Conservation (phyloP, 345 rosid genomes). For the Lagerstroemia speciosa region DNA sequence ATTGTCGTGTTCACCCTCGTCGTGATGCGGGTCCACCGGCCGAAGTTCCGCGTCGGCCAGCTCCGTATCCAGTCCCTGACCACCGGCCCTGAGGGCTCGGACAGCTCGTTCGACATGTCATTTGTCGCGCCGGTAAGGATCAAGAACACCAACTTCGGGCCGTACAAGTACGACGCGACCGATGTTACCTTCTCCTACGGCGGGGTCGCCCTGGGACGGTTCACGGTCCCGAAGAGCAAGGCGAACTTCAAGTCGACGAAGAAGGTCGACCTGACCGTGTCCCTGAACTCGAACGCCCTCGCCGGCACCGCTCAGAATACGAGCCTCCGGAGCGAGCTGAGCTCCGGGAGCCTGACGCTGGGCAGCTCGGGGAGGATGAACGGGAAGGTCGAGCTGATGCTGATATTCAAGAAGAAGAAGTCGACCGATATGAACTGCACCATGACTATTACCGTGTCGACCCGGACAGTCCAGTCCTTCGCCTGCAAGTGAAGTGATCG, state of each 20-base stretch:
- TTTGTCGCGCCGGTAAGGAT: constrained; percentile 10
- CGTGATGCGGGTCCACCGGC: constrained; percentile 8
- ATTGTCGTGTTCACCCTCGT: constrained; percentile 15
- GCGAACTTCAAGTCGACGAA: constrained; percentile 18
- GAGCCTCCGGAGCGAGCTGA: constrained; percentile 7
- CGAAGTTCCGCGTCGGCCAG: constrained; percentile 6
- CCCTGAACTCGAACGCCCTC: not conserved
- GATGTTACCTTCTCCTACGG: constrained; percentile 7
- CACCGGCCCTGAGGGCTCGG: not conserved
- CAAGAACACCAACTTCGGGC: constrained; percentile 19
- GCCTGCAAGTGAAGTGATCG: constrained; percentile 3
- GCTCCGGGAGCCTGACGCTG: not conserved
- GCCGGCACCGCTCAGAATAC: not conserved
- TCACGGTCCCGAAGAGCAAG: constrained; percentile 10
- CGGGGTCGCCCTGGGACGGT: constrained; percentile 5
- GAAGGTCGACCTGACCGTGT: constrained; percentile 8
- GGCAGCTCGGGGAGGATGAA: constrained; percentile 11
- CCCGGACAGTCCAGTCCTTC: constrained; percentile 6
- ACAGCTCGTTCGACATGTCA: constrained; percentile 4
- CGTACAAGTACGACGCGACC: constrained; percentile 16
- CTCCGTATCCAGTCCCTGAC: not conserved
- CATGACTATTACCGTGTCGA: constrained; percentile 2
- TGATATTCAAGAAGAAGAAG: constrained; percentile 21
- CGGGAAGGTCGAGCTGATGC: constrained; percentile 14
- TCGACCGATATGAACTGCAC: constrained; percentile 17